Evolutionary conservation across 2,329 filamentous ascomycete species (phyloP), one percentile per base, ranked within the genome.

Genomic region (Acrocalymma vagum): DNA sequence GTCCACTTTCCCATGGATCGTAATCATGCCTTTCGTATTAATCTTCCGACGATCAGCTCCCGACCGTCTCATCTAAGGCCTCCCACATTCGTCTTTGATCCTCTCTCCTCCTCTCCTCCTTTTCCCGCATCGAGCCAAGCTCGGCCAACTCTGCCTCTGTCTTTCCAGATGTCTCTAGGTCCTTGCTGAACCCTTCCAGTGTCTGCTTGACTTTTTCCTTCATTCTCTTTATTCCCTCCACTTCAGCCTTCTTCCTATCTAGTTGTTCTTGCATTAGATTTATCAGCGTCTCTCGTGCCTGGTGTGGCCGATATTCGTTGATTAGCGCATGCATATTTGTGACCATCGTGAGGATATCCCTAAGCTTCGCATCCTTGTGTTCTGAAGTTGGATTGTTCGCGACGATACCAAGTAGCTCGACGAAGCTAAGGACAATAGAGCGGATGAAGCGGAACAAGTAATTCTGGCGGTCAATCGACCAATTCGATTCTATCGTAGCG

Each of bases 231-330:
- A 91, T 83, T 3, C 80, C 82, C 22, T 83, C 78, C 1, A 91
- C 90, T 71, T 96, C 91, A 38, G 80, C 81, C 53, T 80, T 82
- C 39, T 86, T 86, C 54, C 77, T 79, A 55, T 89, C 84, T 20
- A 96, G 73, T 60, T 93, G 87, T 53, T 88, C 86, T 71, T 96
- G 88, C 87, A 96, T 91, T 76, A 93, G 82, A 53, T 86, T 73
- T 21, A 96, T 95, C 42, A 95, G 76, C 18, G 86, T 91, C 73
- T 96, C 92, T 29, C 93, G 77, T 16, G 92, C 91, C 72, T 97
- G 93, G 66, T 96, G 92, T 8, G 92, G 92, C 21, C 93, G 82
- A 72, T 96, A 97, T 69, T 95, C 86, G 69, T 99, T 99, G 53
- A 97, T 84, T 38, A 96, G 80, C 62, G 95, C 90, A 71, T 96